phyloP scores from a whole-genome alignment of 2,329 filamentous ascomycete species.

The Aspergillus tamarii region DNA sequence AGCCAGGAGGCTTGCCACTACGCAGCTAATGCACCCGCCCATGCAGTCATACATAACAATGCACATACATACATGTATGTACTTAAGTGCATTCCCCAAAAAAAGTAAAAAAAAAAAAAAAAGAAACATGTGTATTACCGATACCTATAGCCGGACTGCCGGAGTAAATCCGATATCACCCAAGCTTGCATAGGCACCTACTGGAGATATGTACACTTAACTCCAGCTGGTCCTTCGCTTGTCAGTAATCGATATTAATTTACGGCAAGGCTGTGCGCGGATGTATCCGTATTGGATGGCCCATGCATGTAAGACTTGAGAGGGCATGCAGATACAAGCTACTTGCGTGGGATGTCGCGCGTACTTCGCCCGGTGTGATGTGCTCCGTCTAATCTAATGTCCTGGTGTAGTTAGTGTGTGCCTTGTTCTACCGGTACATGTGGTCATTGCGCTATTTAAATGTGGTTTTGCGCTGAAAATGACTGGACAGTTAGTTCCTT shows the following conservation, averaged over 20 bases:
- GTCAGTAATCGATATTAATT: neutral
- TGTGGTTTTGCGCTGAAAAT: neutral
- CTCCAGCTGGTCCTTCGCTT: neutral
- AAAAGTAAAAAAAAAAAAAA: neutral
- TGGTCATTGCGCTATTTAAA: neutral
- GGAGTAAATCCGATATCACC: slow-evolving; percentile 10
- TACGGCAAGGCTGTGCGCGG: neutral
- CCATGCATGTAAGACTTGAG: slow-evolving; percentile 5
- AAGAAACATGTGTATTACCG: neutral
- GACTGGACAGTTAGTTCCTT: neutral
- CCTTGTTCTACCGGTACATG: neutral
- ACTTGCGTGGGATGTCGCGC: slow-evolving; percentile 1
- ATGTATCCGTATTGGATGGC: neutral
- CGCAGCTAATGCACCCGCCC: neutral
- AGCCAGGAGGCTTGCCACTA: neutral
- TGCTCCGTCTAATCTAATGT: slow-evolving; percentile 10
- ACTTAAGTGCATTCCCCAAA: neutral
- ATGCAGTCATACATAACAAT: neutral
- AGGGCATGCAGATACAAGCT: slow-evolving; percentile 1
- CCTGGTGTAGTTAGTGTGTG: neutral
- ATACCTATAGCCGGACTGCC: neutral
- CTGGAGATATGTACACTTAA: neutral
- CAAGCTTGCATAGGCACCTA: neutral
- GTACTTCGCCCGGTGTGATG: slow-evolving; percentile 10
- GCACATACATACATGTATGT: neutral